A percentile compares a stretch with the other conserved stretches of the same genome.
Evolutionary conservation across 2,329 filamentous ascomycete species (phyloP).

Genomic region (Cordyceps sp.): DNA sequence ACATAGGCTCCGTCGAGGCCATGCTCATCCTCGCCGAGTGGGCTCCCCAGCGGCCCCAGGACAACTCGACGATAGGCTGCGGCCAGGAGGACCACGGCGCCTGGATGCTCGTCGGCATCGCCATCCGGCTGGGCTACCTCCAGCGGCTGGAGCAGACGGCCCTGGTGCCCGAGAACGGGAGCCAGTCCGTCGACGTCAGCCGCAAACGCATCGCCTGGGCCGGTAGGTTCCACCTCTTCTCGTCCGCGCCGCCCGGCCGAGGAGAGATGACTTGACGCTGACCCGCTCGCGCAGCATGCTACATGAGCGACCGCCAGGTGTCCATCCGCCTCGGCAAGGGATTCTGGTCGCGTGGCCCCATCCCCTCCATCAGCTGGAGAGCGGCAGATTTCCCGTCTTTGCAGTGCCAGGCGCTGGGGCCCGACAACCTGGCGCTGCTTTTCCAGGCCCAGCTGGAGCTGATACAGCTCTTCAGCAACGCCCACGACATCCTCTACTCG

Average conservation of each 20-base stretch:
- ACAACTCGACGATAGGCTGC: constrained; percentile 46
- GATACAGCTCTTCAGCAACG: constrained; percentile 56
- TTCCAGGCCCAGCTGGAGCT: constrained; percentile 57
- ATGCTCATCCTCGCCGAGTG: constrained; percentile 55
- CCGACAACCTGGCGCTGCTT: constrained; percentile 51
- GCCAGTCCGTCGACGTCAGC: constrained; percentile 41
- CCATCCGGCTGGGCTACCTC: constrained; percentile 53
- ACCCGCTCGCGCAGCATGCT: constrained; percentile 28
- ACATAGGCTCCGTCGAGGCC: constrained; percentile 55
- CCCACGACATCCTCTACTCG: constrained; percentile 58
- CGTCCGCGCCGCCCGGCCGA: too few relatives aligned
- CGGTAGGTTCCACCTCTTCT: constrained; percentile 14
- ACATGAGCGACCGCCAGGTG: constrained; percentile 50
- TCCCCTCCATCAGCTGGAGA: constrained; percentile 45
- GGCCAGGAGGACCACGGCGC: constrained; percentile 60
- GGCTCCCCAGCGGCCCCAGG: constrained; percentile 49
- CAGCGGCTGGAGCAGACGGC: constrained; percentile 53
- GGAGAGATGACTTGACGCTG: too few relatives aligned
- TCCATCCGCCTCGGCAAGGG: constrained; percentile 56
- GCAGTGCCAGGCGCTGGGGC: constrained; percentile 36
- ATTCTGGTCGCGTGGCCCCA: constrained; percentile 58
- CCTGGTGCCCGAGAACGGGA: constrained; percentile 41
- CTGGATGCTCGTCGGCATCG: constrained; percentile 63
- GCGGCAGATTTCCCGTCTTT: constrained; percentile 53
- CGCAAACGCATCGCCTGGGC: constrained; percentile 54